Percentiles rank a stretch among this genome's conserved stretches.
These are phyloP conservation scores for Cercospora janseana DNA, from an alignment of 2,329 filamentous ascomycete genomes.

Conservation along the genomic window DNA sequence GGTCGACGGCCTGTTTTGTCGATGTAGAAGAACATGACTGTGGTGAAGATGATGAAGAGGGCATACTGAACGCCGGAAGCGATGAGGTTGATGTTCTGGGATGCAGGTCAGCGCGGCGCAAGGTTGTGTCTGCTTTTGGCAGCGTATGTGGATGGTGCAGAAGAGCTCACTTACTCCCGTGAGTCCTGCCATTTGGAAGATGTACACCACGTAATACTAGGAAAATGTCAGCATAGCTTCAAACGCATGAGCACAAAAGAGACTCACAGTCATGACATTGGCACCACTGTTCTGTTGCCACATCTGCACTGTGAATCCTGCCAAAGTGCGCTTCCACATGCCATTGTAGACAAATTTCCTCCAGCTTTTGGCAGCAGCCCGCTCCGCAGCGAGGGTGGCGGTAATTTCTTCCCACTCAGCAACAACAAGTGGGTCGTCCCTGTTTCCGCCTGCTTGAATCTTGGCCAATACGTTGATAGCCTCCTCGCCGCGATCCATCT, in stretches of 20 bases:
- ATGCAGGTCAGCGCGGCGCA: no score
- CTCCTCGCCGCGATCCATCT: constrained; percentile 47
- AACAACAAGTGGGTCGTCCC: constrained; percentile 48
- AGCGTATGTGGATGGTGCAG: no score
- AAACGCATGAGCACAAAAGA: not conserved
- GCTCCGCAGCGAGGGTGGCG: constrained; percentile 43
- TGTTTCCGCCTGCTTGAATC: constrained; percentile 47
- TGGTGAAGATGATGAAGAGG: constrained; percentile 44
- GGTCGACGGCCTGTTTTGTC: constrained; percentile 44
- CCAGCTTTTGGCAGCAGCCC: constrained; percentile 42
- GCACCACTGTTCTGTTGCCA: constrained; percentile 53
- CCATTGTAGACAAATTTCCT: constrained; percentile 51
- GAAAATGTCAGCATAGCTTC: constrained; percentile 32
- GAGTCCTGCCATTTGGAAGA: constrained; percentile 60
- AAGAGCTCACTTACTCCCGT: no score
- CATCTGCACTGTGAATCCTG: constrained; percentile 56
- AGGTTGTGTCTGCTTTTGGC: no score
- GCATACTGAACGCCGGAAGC: constrained; percentile 44
- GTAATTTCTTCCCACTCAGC: constrained; percentile 52
- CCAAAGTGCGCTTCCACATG: constrained; percentile 59
- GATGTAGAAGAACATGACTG: constrained; percentile 44
- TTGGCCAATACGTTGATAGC: constrained; percentile 46
- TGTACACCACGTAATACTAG: constrained; percentile 61
- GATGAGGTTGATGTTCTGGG: constrained; percentile 51
- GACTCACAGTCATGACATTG: constrained; percentile 23